phyloP scores from a whole-genome alignment of 768 basidiomycete species.

The Tubosaeta sp. region DNA sequence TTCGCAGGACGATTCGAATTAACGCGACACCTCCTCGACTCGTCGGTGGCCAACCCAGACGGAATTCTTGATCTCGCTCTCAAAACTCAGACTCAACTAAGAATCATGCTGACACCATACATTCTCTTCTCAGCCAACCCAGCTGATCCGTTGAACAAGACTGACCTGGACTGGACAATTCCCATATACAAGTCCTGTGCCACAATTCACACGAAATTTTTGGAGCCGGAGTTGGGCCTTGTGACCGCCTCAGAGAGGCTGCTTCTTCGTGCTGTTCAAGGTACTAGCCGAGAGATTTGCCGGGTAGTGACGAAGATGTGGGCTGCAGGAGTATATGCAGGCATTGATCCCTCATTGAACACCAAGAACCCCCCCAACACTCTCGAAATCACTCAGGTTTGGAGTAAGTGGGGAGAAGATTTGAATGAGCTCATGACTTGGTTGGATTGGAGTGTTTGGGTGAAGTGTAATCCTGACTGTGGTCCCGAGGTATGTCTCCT shows the following conservation, averaged over 20 bases:
- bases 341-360: neutral
- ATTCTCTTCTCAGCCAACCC: neutral
- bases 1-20: neutral
- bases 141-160: neutral
- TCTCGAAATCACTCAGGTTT: neutral
- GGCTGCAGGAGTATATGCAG: neutral
- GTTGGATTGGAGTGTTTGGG: conserved; percentile 24
- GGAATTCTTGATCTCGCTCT: neutral
- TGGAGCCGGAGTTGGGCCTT: neutral
- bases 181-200: neutral
- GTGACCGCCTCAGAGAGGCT: neutral
- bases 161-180: neutral
- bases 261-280: neutral
- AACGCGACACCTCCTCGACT: neutral
- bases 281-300: neutral
- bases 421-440: conserved; percentile 13
- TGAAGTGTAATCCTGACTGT: conserved; percentile 17
- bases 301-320: neutral
- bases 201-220: neutral
- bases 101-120: neutral
- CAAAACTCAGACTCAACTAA: neutral
- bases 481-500: conserved; percentile 5
- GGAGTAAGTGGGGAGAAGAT: conserved; percentile 9
- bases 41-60: neutral
- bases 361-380: neutral